These are phyloP conservation scores for Strombidium stylifer DNA, from an alignment of 73 alveolate genomes.

Conservation along the genomic window DNA sequence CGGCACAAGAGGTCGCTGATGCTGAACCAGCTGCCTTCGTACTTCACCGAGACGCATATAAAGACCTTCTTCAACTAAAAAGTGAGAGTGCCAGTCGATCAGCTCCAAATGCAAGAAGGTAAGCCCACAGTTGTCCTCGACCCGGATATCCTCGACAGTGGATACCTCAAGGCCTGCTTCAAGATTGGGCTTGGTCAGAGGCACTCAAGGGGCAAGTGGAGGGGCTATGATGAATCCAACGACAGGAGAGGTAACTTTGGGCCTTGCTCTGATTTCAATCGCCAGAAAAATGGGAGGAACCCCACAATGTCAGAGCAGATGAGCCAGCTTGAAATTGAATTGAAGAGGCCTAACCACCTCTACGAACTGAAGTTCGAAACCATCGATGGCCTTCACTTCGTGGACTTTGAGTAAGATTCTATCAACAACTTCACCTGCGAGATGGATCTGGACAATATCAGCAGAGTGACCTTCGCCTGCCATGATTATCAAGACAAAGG, in stretches of 20 bases:
- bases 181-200: conserved; percentile 24
- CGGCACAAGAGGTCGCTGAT: conserved; percentile 36
- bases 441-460: conserved; percentile 1
- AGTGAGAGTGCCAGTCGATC: conserved; percentile 33
- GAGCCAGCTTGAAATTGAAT: conserved; percentile 1
- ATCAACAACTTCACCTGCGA: conserved; percentile 43
- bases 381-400: conserved; percentile 33
- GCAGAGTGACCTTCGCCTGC: conserved; percentile 35
- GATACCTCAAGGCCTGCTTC: conserved; percentile 41
- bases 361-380: conserved; percentile 47
- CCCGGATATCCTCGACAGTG: conserved; percentile 22
- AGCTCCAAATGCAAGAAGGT: conserved; percentile 18
- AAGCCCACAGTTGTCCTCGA: conserved; percentile 45
- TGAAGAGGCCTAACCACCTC: conserved; percentile 37
- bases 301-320: not conserved
- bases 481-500: conserved; percentile 48
- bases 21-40: conserved; percentile 22
- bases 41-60: conserved; percentile 25
- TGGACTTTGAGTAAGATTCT: conserved; percentile 51
- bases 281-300: not conserved
- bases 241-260: not conserved
- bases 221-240: conserved; percentile 11
- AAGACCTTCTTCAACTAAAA: conserved; percentile 23
- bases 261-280: not conserved
- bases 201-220: conserved; percentile 24